Percentiles rank a stretch among this genome's conserved stretches.
Evolutionary conservation across 1,284 basidiomycete species (phyloP).

Genomic region (Cystobasidiaceae sp.): DNA sequence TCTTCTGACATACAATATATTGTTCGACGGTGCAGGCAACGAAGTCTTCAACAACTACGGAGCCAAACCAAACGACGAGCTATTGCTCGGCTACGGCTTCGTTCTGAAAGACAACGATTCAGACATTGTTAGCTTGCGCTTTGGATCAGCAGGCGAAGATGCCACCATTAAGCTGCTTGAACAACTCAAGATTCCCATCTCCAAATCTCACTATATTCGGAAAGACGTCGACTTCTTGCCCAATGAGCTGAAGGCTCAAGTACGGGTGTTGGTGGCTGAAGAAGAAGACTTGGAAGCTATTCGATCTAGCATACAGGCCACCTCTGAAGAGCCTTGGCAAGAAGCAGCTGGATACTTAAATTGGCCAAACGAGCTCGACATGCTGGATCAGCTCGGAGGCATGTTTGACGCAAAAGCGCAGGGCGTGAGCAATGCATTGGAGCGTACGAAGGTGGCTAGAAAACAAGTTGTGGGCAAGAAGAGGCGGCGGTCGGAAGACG

Average conservation of each 20-base stretch:
- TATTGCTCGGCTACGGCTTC: slow-evolving; percentile 84
- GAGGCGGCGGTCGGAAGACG: neutral
- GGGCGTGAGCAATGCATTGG: neutral
- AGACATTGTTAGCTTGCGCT: slow-evolving; percentile 71
- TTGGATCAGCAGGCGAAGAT: slow-evolving; percentile 50
- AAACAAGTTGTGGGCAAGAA: neutral
- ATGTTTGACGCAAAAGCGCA: slow-evolving; percentile 39
- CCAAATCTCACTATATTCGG: slow-evolving; percentile 15
- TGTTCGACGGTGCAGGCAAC: slow-evolving; percentile 48
- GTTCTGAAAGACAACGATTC: slow-evolving; percentile 66
- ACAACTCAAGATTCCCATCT: slow-evolving; percentile 3
- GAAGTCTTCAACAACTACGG: slow-evolving; percentile 86
- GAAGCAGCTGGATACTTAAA: slow-evolving; percentile 50
- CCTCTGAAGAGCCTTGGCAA: slow-evolving; percentile 59
- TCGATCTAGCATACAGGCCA: slow-evolving; percentile 49
- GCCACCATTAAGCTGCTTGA: slow-evolving; percentile 24
- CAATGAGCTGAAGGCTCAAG: slow-evolving; percentile 36
- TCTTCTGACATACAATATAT: slow-evolving; percentile 52
- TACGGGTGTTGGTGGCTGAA: slow-evolving; percentile 40
- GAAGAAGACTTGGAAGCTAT: slow-evolving; percentile 57
- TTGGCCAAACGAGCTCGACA: slow-evolving; percentile 40
- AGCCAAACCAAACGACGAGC: slow-evolving; percentile 74
- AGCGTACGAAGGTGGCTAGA: neutral
- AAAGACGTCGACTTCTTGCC: slow-evolving; percentile 18
- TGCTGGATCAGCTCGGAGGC: slow-evolving; percentile 48